Conservation (phyloP, 2,329 filamentous ascomycete species). For the Gaeumannomyces tritici region DNA sequence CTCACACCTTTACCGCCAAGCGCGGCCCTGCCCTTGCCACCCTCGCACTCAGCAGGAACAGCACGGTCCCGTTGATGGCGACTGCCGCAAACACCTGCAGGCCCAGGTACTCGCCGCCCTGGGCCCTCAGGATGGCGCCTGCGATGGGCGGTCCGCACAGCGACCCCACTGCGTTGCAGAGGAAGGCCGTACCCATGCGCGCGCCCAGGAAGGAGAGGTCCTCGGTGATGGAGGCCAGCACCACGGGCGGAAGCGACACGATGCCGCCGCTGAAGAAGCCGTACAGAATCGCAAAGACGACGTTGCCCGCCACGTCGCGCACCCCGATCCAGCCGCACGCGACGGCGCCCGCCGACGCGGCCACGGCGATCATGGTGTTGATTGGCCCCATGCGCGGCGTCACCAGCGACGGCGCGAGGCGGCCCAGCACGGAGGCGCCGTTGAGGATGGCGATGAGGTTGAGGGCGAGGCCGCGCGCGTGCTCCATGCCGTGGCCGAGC, state of each 20-base stretch:
- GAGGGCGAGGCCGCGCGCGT: slow-evolving; percentile 2
- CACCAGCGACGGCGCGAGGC: slow-evolving; percentile 18
- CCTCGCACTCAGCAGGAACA: neutral
- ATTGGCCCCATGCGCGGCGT: slow-evolving; percentile 21
- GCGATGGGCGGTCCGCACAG: slow-evolving; percentile 8
- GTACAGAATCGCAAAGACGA: slow-evolving; percentile 21
- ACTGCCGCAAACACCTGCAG: slow-evolving; percentile 8
- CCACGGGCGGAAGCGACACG: slow-evolving; percentile 8
- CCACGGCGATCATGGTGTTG: slow-evolving; percentile 18
- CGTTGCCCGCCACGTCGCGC: slow-evolving; percentile 15
- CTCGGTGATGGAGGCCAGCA: slow-evolving; percentile 6
- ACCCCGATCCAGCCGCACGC: slow-evolving; percentile 24
- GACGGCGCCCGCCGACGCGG: slow-evolving; percentile 16
- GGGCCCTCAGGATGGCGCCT: slow-evolving; percentile 6
- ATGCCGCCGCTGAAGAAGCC: slow-evolving; percentile 19
- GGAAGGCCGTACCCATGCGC: slow-evolving; percentile 5
- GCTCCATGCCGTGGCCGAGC: slow-evolving; percentile 5
- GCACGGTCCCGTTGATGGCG: neutral
- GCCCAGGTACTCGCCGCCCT: slow-evolving; percentile 5
- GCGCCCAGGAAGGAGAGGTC: slow-evolving; percentile 8
- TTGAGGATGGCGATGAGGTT: slow-evolving; percentile 23
- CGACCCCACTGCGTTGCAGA: slow-evolving; percentile 5
- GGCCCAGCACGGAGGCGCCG: slow-evolving; percentile 20
- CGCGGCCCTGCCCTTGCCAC: slow-evolving; percentile 1
- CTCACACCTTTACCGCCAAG: slow-evolving; percentile 1